Base-by-base conservation (phyloP, 2,329 filamentous ascomycete species). In the Paecilomyces sp. region DNA sequence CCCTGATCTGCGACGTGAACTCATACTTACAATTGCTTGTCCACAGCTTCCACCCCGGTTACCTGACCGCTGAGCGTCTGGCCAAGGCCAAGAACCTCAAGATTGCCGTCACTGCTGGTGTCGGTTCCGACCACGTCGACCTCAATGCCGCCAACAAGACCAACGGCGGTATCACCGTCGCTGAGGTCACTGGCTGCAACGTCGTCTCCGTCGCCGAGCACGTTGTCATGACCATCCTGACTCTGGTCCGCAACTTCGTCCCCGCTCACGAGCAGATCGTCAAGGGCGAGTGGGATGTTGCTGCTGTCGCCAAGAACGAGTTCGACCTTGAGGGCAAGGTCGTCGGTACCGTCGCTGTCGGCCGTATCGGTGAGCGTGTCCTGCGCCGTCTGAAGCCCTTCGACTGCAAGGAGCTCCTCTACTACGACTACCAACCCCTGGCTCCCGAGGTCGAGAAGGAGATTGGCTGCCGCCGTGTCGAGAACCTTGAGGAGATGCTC, bases 71-170 rank as follows among this genome's bases (percentile, higher is more conserved):
- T 58, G 93, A 97, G 83, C 92, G 94, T 74, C 87, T 99, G 59
- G 91, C 91, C 72, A 96, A 94, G 83, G 94, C 94, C 68, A 97
- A 97, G 89, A 97, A 99, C 61, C 89, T 99, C 72, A 97, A 97
- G 87, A 83, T 99, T 63, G 93, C 93, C 76, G 81, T 99, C 77
- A 99, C 94, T 57, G 94, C 94, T 70, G 94, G 94, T 82, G 96
- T 99, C 74, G 94, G 94, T 68, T 97, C 93, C 57, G 94, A 99
- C 82, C 94, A 99, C 79, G 91, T 99, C 75, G 94, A 99, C 81
- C 86, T 97, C 65, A 87, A 97, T 77, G 92, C 90, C 53, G 94
- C 94, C 77, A 97, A 97, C 89, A 92, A 88, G 83, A 97, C 92
- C 80, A 99, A 99, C 77, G 93, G 93, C 72, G 94, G 94, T 75